phyloP scores from a whole-genome alignment of 2,329 filamentous ascomycete species.

The Dryadomyces quercivorus region DNA sequence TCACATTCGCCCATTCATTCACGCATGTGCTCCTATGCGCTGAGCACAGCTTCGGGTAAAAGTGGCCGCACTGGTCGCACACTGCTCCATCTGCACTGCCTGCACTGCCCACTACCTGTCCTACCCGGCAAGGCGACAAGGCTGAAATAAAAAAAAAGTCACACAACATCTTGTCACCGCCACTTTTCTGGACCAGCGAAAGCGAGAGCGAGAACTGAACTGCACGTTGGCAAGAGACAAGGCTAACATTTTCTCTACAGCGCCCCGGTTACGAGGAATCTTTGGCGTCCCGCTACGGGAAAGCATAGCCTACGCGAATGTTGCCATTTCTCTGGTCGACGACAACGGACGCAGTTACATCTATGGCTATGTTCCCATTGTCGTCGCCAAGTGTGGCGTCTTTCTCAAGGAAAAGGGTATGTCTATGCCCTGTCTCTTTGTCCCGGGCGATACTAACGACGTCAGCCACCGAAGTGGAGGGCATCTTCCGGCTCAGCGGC shows the following conservation, averaged over 20 bases:
- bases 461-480: conserved; percentile 82
- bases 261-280: conserved; percentile 55
- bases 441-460: background rate
- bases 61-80: background rate
- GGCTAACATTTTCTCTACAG: conserved; percentile 18
- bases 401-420: conserved; percentile 95
- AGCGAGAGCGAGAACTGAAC: too few relatives aligned
- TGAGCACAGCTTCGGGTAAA: background rate
- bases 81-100: too few relatives aligned
- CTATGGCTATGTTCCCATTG: conserved; percentile 96
- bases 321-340: conserved; percentile 91
- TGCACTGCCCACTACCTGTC: too few relatives aligned
- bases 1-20: too few relatives aligned
- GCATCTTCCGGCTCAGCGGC: conserved; percentile 90
- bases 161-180: conserved; percentile 5
- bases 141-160: conserved; percentile 3
- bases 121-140: background rate
- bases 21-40: background rate
- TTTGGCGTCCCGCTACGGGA: conserved; percentile 88
- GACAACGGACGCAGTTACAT: conserved; percentile 91
- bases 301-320: conserved; percentile 95
- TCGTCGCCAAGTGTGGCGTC: conserved; percentile 95
- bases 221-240: too few relatives aligned
- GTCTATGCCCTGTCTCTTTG: conserved; percentile 18
- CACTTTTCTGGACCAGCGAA: background rate